phyloP scores from a whole-genome alignment of 805 yeast genomes.

The Wickerhamomyces xylosicus region DNA sequence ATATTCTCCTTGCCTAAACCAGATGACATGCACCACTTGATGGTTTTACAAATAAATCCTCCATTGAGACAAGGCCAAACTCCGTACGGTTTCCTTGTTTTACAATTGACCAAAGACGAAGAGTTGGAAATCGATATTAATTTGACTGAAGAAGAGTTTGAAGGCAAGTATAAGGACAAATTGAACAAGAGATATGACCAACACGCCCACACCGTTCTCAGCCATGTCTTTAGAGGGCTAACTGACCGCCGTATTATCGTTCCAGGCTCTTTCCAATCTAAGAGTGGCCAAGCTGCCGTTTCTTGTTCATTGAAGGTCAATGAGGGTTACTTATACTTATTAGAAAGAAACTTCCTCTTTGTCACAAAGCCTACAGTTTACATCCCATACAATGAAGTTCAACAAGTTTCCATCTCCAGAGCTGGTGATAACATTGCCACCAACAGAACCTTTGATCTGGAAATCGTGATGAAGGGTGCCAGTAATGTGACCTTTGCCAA shows the following conservation, averaged over 20 bases:
- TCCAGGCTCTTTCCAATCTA: conserved; percentile 75
- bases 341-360: conserved; percentile 84
- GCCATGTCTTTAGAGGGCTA: conserved; percentile 82
- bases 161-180: conserved; percentile 62
- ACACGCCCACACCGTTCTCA: conserved; percentile 75
- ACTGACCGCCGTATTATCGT: conserved; percentile 77
- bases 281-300: conserved; percentile 75
- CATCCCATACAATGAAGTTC: conserved; percentile 77
- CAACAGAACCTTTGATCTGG: conserved; percentile 89
- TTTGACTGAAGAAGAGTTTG: conserved; percentile 72
- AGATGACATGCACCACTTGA: conserved; percentile 82
- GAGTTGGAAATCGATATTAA: conserved; percentile 86
- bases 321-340: conserved; percentile 89
- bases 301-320: conserved; percentile 90
- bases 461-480: conserved; percentile 57
- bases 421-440: conserved; percentile 69
- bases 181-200: conserved; percentile 70
- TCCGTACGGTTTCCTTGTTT: conserved; percentile 81
- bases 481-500: conserved; percentile 76
- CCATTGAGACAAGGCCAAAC: conserved; percentile 98
- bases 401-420: conserved; percentile 74
- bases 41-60: conserved; percentile 89
- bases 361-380: conserved; percentile 91
- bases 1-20: conserved; percentile 89
- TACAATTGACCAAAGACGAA: conserved; percentile 86